These are phyloP conservation scores for Babesia caballi DNA, from an alignment of 169 alveolate genomes.

Conservation along the genomic window DNA sequence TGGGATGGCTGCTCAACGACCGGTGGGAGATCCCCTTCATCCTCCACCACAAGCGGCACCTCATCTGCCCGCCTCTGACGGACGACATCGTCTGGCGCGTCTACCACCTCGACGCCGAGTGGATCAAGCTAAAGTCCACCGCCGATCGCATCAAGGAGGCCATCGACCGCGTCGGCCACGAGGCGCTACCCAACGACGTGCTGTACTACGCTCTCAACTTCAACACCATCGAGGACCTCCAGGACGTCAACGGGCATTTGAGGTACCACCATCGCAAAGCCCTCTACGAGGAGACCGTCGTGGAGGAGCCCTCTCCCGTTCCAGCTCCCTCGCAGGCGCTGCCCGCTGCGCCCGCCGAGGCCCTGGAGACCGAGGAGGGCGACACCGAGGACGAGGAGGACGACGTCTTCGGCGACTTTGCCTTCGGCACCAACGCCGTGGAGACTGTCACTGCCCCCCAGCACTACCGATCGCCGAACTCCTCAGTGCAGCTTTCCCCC, in stretches of 20 bases:
- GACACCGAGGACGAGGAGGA: slow-evolving; percentile 11
- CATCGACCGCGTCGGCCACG: slow-evolving; percentile 45
- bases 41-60: slow-evolving; percentile 73
- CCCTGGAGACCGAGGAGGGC: neutral
- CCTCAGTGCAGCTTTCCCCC: neutral
- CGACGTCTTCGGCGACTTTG: slow-evolving; percentile 55
- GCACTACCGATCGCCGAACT: slow-evolving; percentile 13
- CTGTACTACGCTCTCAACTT: slow-evolving; percentile 45
- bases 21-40: slow-evolving; percentile 76
- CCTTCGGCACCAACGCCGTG: neutral
- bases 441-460: slow-evolving; percentile 15
- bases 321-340: neutral
- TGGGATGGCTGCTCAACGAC: slow-evolving; percentile 70
- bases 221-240: slow-evolving; percentile 41
- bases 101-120: slow-evolving; percentile 73
- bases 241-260: slow-evolving; percentile 48
- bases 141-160: slow-evolving; percentile 29
- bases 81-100: slow-evolving; percentile 77
- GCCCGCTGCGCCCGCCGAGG: neutral
- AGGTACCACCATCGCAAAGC: slow-evolving; percentile 30
- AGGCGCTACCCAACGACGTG: slow-evolving; percentile 52
- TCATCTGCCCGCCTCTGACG: slow-evolving; percentile 77
- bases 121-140: slow-evolving; percentile 35
- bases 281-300: neutral
- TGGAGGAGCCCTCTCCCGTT: neutral